Percentiles rank a stretch among this genome's conserved stretches.
phyloP scores from a whole-genome alignment of 495 filamentous ascomycete species.

The Penicillium bialowiezense region DNA sequence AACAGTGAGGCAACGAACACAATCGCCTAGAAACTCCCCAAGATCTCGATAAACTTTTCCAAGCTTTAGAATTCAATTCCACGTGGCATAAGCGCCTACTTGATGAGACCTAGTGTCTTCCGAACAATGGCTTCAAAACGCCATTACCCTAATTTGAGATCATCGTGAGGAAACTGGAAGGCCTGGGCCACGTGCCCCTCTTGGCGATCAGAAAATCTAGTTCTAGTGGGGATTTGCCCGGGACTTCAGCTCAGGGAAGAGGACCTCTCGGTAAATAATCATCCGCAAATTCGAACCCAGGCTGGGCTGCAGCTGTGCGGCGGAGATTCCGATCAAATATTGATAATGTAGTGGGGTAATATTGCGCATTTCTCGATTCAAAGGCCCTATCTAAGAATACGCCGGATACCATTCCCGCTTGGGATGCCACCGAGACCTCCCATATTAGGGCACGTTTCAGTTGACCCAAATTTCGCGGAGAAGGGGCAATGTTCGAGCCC shows the following conservation, averaged over 20 bases:
- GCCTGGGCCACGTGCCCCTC: neutral
- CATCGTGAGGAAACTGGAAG: neutral
- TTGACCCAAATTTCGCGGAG: neutral
- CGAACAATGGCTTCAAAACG: neutral
- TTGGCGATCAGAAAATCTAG: neutral
- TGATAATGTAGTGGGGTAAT: neutral
- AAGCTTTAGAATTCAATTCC: neutral
- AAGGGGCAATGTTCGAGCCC: neutral
- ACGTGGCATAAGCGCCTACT: neutral
- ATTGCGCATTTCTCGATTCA: neutral
- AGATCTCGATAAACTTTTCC: no score
- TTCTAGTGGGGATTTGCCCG: neutral
- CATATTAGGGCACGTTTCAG: conserved; percentile 9
- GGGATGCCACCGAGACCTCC: neutral
- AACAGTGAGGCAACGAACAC: no score
- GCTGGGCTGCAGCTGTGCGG: neutral
- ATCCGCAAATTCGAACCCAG: neutral
- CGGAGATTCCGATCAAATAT: neutral
- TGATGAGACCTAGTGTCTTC: neutral
- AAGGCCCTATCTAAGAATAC: no score
- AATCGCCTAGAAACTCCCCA: no score
- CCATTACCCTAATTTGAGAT: neutral
- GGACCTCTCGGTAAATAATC: neutral
- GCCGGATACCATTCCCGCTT: conserved; percentile 8
- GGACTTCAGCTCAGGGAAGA: neutral